phyloP scores from a whole-genome alignment of 140 eudicot genomes.

The Ambrosia hybrid region DNA sequence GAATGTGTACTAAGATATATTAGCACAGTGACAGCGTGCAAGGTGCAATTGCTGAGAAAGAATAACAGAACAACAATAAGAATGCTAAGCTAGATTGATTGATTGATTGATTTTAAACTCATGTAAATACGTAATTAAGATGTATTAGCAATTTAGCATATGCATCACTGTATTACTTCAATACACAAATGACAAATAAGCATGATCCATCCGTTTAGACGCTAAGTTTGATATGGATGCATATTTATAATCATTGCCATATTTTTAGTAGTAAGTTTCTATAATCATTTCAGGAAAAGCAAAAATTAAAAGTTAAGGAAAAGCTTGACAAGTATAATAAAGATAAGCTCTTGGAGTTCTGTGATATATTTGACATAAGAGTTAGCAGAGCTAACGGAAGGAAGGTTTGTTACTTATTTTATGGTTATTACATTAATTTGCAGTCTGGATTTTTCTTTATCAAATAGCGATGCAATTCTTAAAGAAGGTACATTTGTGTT shows the following conservation, averaged over 20 bases:
- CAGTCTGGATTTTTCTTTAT: not conserved
- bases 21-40: too few species aligned
- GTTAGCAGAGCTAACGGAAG: constrained; percentile 53
- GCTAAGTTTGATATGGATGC: not conserved
- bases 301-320: constrained; percentile 71
- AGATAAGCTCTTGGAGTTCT: constrained; percentile 81
- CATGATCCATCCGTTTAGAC: not conserved
- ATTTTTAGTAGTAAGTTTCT: constrained; percentile 16
- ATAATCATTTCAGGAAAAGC: constrained; percentile 71
- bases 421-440: not conserved
- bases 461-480: not conserved
- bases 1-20: too few species aligned
- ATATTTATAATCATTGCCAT: not conserved
- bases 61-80: not conserved
- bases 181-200: not conserved
- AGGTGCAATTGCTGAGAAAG: constrained; percentile 2
- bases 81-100: constrained; percentile 2
- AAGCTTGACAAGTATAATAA: constrained; percentile 77
- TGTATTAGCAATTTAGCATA: not conserved
- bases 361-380: constrained; percentile 85
- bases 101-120: not conserved
- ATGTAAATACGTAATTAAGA: not conserved
- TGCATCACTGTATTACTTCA: not conserved
- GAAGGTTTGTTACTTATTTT: constrained; percentile 56
- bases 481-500: not conserved